Evolutionary conservation across 2,329 filamentous ascomycete genomes (phyloP), one percentile per base, ranked within the genome.

Genomic region (Aspergillus alliaceus): DNA sequence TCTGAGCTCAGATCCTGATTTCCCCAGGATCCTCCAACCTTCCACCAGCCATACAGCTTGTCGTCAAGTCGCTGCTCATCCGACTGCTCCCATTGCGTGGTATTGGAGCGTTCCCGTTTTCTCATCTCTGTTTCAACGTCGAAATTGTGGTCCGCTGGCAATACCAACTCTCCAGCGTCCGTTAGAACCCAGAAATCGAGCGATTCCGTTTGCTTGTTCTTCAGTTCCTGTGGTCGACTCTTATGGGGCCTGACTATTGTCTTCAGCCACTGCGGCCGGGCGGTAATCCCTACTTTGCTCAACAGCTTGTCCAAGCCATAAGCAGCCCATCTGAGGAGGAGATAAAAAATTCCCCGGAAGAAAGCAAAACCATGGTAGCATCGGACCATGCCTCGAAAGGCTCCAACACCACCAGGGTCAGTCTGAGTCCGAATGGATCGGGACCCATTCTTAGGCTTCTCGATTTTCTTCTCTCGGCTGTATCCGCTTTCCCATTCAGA

Each of bases 61-160:
- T 83, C 81, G 62, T 93, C 89, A 2, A 97, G 79, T 37, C 85
- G 84, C 27, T 84, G 82, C 64, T 95, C 90, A 39, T 86, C 77
- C 6, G 78, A 62, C 15, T 77, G 70, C 48, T 74, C 74, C 72
- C 75, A 78, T 37, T 71, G 64, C 29, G 63, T 72, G 67, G 68
- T 72, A 54, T 71, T 75, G 46, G 72, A 78, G 56, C 75, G 73
- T 29, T 89, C 77, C 49, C 86, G 81, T 53, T 84, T 84, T 63
- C 90, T 85, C 64, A 93, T 86, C 70, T 95, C 90, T 1, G 79
- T 81, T 73, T 97, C 93, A 2, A 97, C 86, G 66, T 98, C 93
- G 27, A 91, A 84, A 34, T 86, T 80, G 32, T 88, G 82, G 60
- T 84, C 80, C 20, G 79, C 80, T 2, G 87, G 84, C 25, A 88